Evolutionary conservation across 805 yeast species (phyloP).

Genomic region (Candida boidinii): DNA sequence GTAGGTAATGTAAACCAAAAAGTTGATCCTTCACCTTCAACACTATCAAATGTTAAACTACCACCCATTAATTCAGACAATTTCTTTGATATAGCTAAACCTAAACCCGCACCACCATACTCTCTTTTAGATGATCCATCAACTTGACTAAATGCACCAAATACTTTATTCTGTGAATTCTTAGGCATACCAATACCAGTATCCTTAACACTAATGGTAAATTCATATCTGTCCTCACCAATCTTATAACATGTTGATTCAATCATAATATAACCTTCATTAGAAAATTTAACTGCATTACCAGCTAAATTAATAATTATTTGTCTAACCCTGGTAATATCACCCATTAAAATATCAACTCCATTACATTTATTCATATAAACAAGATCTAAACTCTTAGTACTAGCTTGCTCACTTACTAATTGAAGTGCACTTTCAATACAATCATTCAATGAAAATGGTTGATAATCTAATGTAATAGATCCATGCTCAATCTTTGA

Average conservation of each 20-base stretch:
- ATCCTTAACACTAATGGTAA: slow-evolving; percentile 33
- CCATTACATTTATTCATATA: slow-evolving; percentile 32
- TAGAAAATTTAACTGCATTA: slow-evolving; percentile 44
- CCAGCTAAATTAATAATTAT: slow-evolving; percentile 43
- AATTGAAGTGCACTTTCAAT: slow-evolving; percentile 39
- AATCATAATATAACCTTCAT: slow-evolving; percentile 32
- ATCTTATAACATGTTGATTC: slow-evolving; percentile 20
- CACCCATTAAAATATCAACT: slow-evolving; percentile 33
- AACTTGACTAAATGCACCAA: slow-evolving; percentile 47
- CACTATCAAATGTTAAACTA: slow-evolving; percentile 33
- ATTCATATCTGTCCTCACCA: slow-evolving; percentile 29
- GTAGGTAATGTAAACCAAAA: slow-evolving; percentile 31
- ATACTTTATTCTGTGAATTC: slow-evolving; percentile 34
- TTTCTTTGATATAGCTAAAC: slow-evolving; percentile 82
- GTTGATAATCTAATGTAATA: slow-evolving; percentile 32
- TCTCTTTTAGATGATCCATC: slow-evolving; percentile 43
- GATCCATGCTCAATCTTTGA: slow-evolving; percentile 50
- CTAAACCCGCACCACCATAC: slow-evolving; percentile 62
- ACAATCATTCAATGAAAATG: slow-evolving; percentile 35
- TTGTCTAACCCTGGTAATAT: slow-evolving; percentile 41
- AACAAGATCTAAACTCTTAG: slow-evolving; percentile 35
- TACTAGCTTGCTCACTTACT: slow-evolving; percentile 38
- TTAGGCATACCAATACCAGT: slow-evolving; percentile 48
- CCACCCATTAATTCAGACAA: slow-evolving; percentile 81
- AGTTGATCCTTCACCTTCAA: slow-evolving; percentile 37